Percentiles rank a stretch among this genome's conserved stretches.
These are phyloP conservation scores for Paragyromitra xinjiangensis DNA, from an alignment of 495 filamentous ascomycete species.

Conservation along the genomic window DNA sequence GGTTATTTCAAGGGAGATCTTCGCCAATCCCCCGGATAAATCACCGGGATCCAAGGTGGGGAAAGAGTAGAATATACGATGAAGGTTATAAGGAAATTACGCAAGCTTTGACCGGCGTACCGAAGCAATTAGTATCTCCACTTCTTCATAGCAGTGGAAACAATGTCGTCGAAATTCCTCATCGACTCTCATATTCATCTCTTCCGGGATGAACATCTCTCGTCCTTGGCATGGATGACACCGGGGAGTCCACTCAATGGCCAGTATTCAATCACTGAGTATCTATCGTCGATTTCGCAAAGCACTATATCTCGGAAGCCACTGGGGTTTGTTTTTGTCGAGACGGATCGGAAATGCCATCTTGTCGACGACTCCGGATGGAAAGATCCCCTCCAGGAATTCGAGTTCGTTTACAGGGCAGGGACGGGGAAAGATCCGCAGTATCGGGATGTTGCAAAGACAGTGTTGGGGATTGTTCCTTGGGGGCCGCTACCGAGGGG, in stretches of 20 bases:
- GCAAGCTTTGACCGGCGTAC: neutral
- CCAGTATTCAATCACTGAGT: constrained; percentile 72
- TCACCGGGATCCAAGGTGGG: constrained; percentile 4
- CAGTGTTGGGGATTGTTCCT: constrained; percentile 74
- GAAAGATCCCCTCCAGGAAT: constrained; percentile 73
- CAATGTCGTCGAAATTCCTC: constrained; percentile 58
- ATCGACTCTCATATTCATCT: constrained; percentile 91
- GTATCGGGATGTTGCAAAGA: constrained; percentile 68
- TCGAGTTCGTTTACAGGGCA: constrained; percentile 66
- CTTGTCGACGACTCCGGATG: constrained; percentile 64
- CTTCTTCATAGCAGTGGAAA: neutral
- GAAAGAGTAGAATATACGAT: neutral
- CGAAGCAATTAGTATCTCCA: neutral
- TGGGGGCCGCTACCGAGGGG: constrained; percentile 82
- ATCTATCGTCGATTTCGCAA: constrained; percentile 53
- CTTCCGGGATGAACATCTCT: constrained; percentile 71
- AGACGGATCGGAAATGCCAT: constrained; percentile 70
- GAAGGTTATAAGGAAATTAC: constrained; percentile 3
- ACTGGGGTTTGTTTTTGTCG: constrained; percentile 79
- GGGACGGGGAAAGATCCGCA: constrained; percentile 11
- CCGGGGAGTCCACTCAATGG: constrained; percentile 66
- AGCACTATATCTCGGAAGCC: constrained; percentile 35
- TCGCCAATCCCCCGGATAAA: constrained; percentile 20
- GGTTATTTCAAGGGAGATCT: constrained; percentile 1
- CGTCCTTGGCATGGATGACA: constrained; percentile 71